These are phyloP conservation scores for Gonapodya prolifera DNA, from an alignment of 192 early-diverging fungal species.

Conservation along the genomic window DNA sequence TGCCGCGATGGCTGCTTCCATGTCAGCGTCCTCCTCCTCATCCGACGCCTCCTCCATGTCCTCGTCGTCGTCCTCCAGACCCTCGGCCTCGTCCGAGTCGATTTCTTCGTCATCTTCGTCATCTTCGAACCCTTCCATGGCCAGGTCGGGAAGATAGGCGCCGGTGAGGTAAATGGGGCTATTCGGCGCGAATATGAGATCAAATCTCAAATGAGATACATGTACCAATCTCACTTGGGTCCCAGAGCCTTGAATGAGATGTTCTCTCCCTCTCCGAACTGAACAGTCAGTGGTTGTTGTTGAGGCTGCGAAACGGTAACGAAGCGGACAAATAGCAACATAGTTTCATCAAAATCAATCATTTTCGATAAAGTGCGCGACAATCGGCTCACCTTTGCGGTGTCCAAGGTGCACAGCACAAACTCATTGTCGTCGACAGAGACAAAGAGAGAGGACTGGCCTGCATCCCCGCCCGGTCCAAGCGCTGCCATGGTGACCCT, in stretches of 20 bases:
- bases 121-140: conserved; percentile 25
- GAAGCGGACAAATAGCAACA: background rate
- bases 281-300: conserved; percentile 57
- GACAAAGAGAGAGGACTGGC: conserved; percentile 33
- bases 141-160: conserved; percentile 48
- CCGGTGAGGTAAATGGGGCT: conserved; percentile 59
- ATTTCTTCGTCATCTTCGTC: conserved; percentile 18
- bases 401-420: conserved; percentile 67
- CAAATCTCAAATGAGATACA: conserved; percentile 22
- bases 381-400: conserved; percentile 33
- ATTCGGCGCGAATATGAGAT: conserved; percentile 10
- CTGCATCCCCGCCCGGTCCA: conserved; percentile 5
- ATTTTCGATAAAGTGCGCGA: background rate
- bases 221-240: background rate
- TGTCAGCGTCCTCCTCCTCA: background rate
- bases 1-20: background rate
- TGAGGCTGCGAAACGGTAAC: conserved; percentile 26
- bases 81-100: conserved; percentile 24
- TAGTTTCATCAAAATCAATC: background rate
- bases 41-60: background rate
- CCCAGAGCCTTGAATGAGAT: background rate
- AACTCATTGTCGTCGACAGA: conserved; percentile 58
- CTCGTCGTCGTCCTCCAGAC: conserved; percentile 14
- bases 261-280: conserved; percentile 44
- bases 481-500: conserved; percentile 31